These are phyloP conservation scores for Castanospermum australe DNA, from an alignment of 306 rosid species.

Conservation along the genomic window DNA sequence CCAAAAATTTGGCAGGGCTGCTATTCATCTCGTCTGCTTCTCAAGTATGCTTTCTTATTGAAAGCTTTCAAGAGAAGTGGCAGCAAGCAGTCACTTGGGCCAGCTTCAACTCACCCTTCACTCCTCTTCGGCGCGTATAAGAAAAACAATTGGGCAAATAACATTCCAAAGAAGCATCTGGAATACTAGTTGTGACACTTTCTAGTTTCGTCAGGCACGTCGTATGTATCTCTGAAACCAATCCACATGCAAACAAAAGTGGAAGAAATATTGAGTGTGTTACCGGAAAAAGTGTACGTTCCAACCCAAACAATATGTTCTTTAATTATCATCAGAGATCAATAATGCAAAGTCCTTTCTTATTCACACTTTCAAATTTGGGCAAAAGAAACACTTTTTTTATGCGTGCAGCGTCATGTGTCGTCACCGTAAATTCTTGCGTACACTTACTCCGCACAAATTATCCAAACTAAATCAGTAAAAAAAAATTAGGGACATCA, in stretches of 20 bases:
- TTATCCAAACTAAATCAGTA: too few species aligned
- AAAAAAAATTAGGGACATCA: too few species aligned
- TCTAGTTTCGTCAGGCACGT: constrained; percentile 17
- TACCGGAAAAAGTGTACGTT: too few species aligned
- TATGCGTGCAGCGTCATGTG: too few species aligned
- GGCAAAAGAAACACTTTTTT: not conserved
- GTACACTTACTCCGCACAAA: too few species aligned
- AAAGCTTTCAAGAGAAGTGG: not conserved
- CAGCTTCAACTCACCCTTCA: not conserved
- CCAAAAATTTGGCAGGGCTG: constrained; percentile 7
- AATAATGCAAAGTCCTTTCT: not conserved
- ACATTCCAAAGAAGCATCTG: not conserved
- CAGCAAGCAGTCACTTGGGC: not conserved
- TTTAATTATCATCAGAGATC: not conserved
- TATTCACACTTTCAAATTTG: not conserved
- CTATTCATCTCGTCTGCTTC: constrained; percentile 35
- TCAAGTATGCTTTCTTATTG: not conserved
- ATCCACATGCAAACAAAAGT: not conserved
- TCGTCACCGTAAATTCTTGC: too few species aligned
- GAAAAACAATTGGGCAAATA: not conserved
- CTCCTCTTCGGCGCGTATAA: not conserved
- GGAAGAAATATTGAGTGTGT: too few species aligned
- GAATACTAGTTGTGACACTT: not conserved
- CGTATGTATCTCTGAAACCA: constrained; percentile 1
- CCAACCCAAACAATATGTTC: not conserved